Base-by-base conservation (phyloP, 164 flowering plant genomes). In the Buxus sempervirens region DNA sequence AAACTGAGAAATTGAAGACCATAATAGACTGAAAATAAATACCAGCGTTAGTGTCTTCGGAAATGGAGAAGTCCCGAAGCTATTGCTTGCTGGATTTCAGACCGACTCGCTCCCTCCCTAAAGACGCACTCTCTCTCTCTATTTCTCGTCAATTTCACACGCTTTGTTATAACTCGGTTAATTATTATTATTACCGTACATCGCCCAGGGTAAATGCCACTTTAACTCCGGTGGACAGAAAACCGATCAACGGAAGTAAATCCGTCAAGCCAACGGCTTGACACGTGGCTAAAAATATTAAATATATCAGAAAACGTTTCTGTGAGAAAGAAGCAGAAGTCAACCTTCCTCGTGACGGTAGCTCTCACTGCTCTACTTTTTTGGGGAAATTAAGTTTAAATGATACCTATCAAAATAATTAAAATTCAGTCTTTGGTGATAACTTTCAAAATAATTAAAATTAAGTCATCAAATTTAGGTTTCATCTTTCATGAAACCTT, bases 121-220 rank as follows among this genome's bases (percentile, higher is more conserved):
- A 32, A 32, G 38, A 32, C 38, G 7, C 7, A 32, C 3, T 3
- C 66, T 62, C 64, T 54, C 61, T 57, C 58, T 64, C 73, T 65
- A 7, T 62, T 71, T 58, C 64, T 64, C 48, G 20, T 53, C 65
- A 16, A 22, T n/a, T 42, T 63, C 58, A 18, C 42, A 25, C 58
- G 26, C 63, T 1, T 7, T 49, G 56, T 59, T 71, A 67, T 71
- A 32, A 71, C 71, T 72, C 65, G 45, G 62, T 32, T 71, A 71
- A 62, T 67, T 25, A 71, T 68, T 67, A 70, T 54, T 62, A 69
- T n/a, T n/a, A n/a, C n/a, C n/a, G n/a, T n/a, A n/a, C n/a, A n/a
- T 73, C 73, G 76, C 65, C 72, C 75, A 70, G 38, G 74, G 76
- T 73, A 70, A 77, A 67, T 71, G 75, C 70, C 58, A 69, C 72